Evolutionary conservation across 2,329 filamentous ascomycete genomes (phyloP).

Genomic region (Gaeumannomyces sp.): DNA sequence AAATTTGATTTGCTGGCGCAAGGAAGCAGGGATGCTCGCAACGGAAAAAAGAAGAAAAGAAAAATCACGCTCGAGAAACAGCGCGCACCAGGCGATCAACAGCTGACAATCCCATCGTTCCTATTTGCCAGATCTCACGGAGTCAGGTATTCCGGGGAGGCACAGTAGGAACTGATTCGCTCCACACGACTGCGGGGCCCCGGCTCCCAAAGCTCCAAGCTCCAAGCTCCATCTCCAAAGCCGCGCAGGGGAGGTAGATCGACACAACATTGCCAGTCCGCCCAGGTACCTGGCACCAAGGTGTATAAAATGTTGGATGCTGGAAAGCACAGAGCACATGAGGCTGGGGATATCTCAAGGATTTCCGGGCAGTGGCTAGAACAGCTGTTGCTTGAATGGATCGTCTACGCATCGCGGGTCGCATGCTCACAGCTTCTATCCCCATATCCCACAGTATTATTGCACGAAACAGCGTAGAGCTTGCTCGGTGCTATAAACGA

Average conservation of each 20-base stretch:
- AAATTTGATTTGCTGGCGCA: no score
- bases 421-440: no score
- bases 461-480: no score
- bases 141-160: not conserved
- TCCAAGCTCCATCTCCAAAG: not conserved
- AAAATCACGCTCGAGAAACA: not conserved
- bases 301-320: not conserved
- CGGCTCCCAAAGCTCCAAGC: not conserved
- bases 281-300: not conserved
- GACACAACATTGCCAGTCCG: not conserved
- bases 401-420: no score
- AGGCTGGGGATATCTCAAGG: not conserved
- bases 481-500: no score
- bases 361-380: not conserved
- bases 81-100: not conserved
- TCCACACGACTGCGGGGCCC: not conserved
- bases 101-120: not conserved
- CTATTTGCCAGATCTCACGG: slow-evolving; percentile 5
- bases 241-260: not conserved
- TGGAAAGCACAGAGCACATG: not conserved
- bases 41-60: not conserved
- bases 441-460: no score
- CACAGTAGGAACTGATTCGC: not conserved
- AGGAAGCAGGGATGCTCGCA: not conserved
- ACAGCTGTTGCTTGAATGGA: not conserved